phyloP scores from a whole-genome alignment of 805 yeast genomes.

The Kazachstania taianensis region DNA sequence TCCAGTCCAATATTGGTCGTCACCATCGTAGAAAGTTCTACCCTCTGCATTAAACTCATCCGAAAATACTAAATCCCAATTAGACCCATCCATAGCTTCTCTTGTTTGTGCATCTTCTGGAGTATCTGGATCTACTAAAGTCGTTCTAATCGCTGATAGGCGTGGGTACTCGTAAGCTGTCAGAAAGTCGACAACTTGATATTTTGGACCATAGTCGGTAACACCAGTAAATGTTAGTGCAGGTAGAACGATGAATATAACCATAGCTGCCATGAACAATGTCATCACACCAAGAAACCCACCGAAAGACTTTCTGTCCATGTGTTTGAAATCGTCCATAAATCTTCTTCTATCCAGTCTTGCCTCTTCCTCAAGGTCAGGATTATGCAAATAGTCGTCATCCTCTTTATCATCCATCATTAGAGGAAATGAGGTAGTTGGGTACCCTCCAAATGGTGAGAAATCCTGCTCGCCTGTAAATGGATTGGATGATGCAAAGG shows the following conservation, averaged over 20 bases:
- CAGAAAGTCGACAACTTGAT: slow-evolving; percentile 29
- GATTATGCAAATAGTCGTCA: slow-evolving; percentile 92
- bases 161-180: slow-evolving; percentile 42
- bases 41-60: slow-evolving; percentile 90
- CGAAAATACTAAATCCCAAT: slow-evolving; percentile 75
- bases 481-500: slow-evolving; percentile 22
- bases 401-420: slow-evolving; percentile 88
- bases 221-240: slow-evolving; percentile 76
- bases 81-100: slow-evolving; percentile 48
- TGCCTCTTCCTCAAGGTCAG: slow-evolving; percentile 91
- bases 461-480: slow-evolving; percentile 44
- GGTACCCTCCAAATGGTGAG: slow-evolving; percentile 94
- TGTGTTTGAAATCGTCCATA: slow-evolving; percentile 48
- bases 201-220: slow-evolving; percentile 21
- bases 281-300: slow-evolving; percentile 51
- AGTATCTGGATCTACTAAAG: slow-evolving; percentile 53
- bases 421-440: slow-evolving; percentile 88
- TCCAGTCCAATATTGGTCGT: slow-evolving; percentile 86
- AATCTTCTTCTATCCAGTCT: slow-evolving; percentile 66
- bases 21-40: slow-evolving; percentile 80
- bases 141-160: slow-evolving; percentile 41
- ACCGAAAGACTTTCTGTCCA: slow-evolving; percentile 53
- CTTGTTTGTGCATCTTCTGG: slow-evolving; percentile 41
- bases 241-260: slow-evolving; percentile 69
- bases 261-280: slow-evolving; percentile 50